phyloP scores from a whole-genome alignment of 208 protist species.

The Crithidia fasciculata region DNA sequence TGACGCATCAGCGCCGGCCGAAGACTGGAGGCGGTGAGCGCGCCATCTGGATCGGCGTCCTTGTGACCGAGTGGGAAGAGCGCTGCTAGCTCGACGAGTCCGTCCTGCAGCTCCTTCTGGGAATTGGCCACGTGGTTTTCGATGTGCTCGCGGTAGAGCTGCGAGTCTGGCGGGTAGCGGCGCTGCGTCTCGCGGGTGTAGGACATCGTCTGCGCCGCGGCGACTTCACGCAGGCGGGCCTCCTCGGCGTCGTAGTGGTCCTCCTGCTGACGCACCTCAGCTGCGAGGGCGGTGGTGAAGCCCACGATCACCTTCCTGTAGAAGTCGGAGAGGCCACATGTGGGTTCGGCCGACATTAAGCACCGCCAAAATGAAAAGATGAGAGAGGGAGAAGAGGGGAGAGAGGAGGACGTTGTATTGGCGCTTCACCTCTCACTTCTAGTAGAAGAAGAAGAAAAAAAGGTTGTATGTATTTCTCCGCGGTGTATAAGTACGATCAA shows the following conservation, averaged over 20 bases:
- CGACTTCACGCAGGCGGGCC: not conserved
- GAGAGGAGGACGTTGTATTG: not conserved
- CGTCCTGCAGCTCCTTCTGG: constrained; percentile 14
- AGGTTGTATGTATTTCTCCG: too few species aligned
- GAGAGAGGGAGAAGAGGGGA: not conserved
- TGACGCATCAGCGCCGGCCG: constrained; percentile 14
- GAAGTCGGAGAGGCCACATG: constrained; percentile 33
- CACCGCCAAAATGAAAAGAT: not conserved
- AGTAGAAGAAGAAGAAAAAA: not conserved
- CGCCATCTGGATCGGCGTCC: constrained; percentile 10
- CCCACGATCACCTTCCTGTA: constrained; percentile 10
- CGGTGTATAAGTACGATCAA: too few species aligned
- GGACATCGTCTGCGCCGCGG: too few species aligned
- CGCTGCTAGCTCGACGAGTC: constrained; percentile 9
- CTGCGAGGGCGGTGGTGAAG: constrained; percentile 22
- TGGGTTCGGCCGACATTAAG: not conserved
- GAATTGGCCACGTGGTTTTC: constrained; percentile 15
- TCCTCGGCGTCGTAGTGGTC: constrained; percentile 27
- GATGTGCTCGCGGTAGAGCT: constrained; percentile 9
- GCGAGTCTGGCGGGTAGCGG: constrained; percentile 8
- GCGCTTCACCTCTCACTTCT: not conserved
- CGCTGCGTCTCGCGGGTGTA: too few species aligned
- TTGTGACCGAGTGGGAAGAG: constrained; percentile 6
- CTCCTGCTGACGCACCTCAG: constrained; percentile 47
- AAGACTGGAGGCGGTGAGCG: constrained; percentile 21